Evolutionary conservation across 148 eudicot genomes (phyloP), one percentile per base, ranked within the genome.

Genomic region (Persicaria maculosa): DNA sequence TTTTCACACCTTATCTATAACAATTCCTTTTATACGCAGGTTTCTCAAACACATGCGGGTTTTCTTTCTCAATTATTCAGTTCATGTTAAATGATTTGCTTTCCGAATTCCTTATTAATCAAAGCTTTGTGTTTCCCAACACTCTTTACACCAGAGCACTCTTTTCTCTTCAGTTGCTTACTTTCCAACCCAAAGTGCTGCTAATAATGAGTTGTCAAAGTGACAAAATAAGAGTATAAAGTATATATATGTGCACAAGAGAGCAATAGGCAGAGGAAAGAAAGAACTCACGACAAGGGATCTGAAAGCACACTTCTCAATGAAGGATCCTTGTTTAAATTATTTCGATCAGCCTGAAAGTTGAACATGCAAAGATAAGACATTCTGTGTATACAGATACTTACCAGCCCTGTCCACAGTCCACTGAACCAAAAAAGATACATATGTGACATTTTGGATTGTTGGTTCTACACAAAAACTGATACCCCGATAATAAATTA

Each of bases 291-390:
- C 97, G 97, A 90, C 74, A 92, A 62, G 77, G 93, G 91, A 81
- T 92, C 97, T 31, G 97, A 92, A 70, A 92, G 92, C 46, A 89
- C 84, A 72, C 97, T 88, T 85, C 97, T 89, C 79, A 92, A 81
- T 59, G 97, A 92, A 45, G 82, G 86, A 74, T 85, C 94, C 82
- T 74, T 86, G 75, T 77, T 84, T 50, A 77, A 14, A 83, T 80
- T 81, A 78, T 76, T 84, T 59, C 57, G 83, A 71, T 86, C 79
- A 61, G 79, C 91, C 97, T 92, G 92, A 68, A 61, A 77, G 53
- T 61, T 59, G 74, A 80, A 68, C 8, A 75, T 65, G 70, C 69
- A 74, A 72, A 54, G 40, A 50, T 4, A 68, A 40, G 31, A 71
- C 44, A 57, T 19, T 57, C 19, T 8, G 55, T 52, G 62, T 57